phyloP scores from a whole-genome alignment of 2,329 filamentous ascomycete genomes.

The Botrytis fabae region DNA sequence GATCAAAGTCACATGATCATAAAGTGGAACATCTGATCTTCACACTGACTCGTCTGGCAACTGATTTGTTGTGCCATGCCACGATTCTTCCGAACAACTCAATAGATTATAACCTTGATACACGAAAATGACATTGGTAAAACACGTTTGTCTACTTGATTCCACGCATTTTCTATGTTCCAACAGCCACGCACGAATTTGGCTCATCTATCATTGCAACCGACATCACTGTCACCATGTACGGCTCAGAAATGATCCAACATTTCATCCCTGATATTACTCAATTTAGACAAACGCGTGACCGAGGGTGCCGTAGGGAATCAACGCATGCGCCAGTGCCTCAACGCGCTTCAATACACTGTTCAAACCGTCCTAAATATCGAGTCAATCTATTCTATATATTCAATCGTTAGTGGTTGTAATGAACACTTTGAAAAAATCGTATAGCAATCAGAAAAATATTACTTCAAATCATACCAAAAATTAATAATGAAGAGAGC shows the following conservation, averaged over 20 bases:
- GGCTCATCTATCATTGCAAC: neutral
- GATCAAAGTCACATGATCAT: neutral
- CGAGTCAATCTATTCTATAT: neutral
- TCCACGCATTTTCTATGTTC: neutral
- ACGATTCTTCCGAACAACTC: neutral
- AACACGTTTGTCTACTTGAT: neutral
- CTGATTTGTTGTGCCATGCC: neutral
- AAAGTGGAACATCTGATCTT: neutral
- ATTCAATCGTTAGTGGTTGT: neutral
- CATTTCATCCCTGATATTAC: neutral
- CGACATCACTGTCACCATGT: neutral
- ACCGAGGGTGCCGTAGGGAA: neutral
- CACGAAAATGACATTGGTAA: neutral
- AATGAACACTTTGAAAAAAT: neutral
- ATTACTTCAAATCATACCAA: neutral
- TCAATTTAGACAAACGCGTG: neutral
- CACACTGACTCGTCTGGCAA: neutral
- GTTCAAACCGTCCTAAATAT: neutral
- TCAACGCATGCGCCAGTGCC: neutral
- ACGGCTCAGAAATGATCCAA: neutral
- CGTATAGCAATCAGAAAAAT: neutral
- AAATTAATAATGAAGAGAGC: conserved; percentile 12
- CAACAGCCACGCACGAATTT: neutral
- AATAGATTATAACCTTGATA: neutral
- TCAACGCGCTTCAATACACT: neutral